Evolutionary conservation across 352 stramenopile genomes (phyloP).

Genomic region (Peronospora farinosa): DNA sequence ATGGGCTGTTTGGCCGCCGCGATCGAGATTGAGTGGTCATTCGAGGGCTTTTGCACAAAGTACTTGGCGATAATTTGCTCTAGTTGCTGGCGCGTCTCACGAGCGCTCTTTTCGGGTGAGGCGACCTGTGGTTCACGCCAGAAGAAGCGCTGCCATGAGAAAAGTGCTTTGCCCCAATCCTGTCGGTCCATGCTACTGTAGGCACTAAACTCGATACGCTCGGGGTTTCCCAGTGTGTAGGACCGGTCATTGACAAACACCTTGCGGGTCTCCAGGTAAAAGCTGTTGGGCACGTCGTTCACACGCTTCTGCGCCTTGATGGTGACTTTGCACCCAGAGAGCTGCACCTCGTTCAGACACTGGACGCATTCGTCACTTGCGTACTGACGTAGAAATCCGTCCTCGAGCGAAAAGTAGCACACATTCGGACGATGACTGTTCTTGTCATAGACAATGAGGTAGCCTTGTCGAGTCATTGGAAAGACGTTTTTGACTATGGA

Average conservation of each 20-base stretch:
- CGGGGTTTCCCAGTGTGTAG: constrained; percentile 62
- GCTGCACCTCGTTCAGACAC: constrained; percentile 51
- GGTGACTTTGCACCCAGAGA: constrained; percentile 79
- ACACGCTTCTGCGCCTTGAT: constrained; percentile 73
- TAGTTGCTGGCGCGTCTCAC: constrained; percentile 34
- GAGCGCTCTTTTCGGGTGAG: constrained; percentile 10
- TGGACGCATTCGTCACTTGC: constrained; percentile 31
- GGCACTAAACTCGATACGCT: constrained; percentile 65
- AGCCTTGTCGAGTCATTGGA: constrained; percentile 67
- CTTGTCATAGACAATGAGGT: constrained; percentile 74
- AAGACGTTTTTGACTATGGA: constrained; percentile 3
- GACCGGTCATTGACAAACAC: constrained; percentile 82
- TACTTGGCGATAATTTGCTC: constrained; percentile 45
- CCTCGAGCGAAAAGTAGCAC: constrained; percentile 73
- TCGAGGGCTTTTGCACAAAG: constrained; percentile 25
- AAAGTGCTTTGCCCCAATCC: constrained; percentile 79
- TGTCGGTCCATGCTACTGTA: constrained; percentile 59
- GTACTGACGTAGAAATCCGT: constrained; percentile 76
- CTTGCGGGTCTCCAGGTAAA: constrained; percentile 77
- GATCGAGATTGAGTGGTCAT: constrained; percentile 36
- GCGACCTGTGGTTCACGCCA: constrained; percentile 55
- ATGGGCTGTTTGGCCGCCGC: constrained; percentile 65
- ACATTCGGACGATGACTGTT: constrained; percentile 34
- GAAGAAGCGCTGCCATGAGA: constrained; percentile 85
- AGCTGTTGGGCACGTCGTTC: constrained; percentile 65